phyloP scores from a whole-genome alignment of 208 protist species.

The Trypanosoma congolense region DNA sequence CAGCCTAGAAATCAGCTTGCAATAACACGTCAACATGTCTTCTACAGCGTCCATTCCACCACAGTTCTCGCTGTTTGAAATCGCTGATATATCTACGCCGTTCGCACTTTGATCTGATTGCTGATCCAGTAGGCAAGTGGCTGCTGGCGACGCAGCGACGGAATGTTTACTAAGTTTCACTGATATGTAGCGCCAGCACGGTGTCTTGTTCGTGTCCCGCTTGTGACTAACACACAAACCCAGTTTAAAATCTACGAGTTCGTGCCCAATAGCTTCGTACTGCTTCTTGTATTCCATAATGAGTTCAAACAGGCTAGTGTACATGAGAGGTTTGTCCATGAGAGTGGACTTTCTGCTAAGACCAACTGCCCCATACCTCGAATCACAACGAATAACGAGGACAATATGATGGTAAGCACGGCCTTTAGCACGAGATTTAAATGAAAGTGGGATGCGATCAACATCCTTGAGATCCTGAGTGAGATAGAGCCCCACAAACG shows the following conservation, averaged over 20 bases:
- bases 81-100: not conserved
- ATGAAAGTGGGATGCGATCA: conserved; percentile 85
- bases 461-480: conserved; percentile 72
- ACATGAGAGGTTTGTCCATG: conserved; percentile 83
- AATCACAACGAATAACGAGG: conserved; percentile 42
- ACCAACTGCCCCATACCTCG: conserved; percentile 70
- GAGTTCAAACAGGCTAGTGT: conserved; percentile 61
- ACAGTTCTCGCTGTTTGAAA: not conserved
- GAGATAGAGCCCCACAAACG: conserved; percentile 79
- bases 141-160: not conserved
- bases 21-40: conserved; percentile 41
- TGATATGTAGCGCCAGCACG: conserved; percentile 85
- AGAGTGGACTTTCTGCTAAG: conserved; percentile 82
- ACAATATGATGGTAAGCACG: conserved; percentile 83
- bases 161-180: conserved; percentile 28
- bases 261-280: conserved; percentile 75
- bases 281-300: conserved; percentile 84
- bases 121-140: not conserved
- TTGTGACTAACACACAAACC: conserved; percentile 79
- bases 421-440: conserved; percentile 71
- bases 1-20: conserved; percentile 47
- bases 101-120: not conserved
- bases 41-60: conserved; percentile 10
- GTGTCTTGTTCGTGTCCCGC: conserved; percentile 25
- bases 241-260: conserved; percentile 80